phyloP scores from a whole-genome alignment of 352 stramenopile genomes.

The Pythium vanterpoolii region DNA sequence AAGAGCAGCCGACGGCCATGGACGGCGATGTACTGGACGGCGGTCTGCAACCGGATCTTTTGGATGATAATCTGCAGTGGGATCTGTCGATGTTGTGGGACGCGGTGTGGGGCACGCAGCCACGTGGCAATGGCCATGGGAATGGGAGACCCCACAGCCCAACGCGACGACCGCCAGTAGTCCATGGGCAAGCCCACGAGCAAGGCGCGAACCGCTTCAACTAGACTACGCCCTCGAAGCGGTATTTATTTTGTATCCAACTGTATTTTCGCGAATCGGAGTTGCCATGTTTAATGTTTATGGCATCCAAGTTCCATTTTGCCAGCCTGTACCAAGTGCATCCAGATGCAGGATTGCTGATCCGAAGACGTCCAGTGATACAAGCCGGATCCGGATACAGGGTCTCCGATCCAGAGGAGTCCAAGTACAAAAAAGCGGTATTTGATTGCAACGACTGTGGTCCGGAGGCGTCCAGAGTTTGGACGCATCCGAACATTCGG shows the following conservation, averaged over 20 bases:
- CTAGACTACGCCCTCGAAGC: background rate
- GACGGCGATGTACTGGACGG: constrained; percentile 25
- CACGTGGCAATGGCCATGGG: background rate
- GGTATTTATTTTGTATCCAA: constrained; percentile 6
- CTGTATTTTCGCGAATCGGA: background rate
- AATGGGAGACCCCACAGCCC: background rate
- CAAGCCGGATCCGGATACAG: too few relatives aligned
- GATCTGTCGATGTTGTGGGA: constrained; percentile 17
- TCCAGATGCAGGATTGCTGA: too few relatives aligned
- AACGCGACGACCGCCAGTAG: too few relatives aligned
- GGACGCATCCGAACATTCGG: background rate
- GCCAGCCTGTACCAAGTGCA: too few relatives aligned
- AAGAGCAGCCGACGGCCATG: constrained; percentile 22
- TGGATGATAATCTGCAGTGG: constrained; percentile 18
- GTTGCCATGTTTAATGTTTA: too few relatives aligned
- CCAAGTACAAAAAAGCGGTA: too few relatives aligned
- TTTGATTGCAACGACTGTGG: too few relatives aligned
- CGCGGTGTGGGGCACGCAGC: constrained; percentile 10
- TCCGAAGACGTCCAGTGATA: too few relatives aligned
- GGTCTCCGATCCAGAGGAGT: too few relatives aligned
- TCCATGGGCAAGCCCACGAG: background rate
- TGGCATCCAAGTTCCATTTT: too few relatives aligned
- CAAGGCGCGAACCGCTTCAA: background rate
- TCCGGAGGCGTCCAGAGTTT: background rate
- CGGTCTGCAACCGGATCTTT: background rate